A percentile compares a stretch with the other conserved stretches of the same genome.
These are phyloP conservation scores for Podaxis rugospora DNA, from an alignment of 768 basidiomycete genomes.

Conservation along the genomic window DNA sequence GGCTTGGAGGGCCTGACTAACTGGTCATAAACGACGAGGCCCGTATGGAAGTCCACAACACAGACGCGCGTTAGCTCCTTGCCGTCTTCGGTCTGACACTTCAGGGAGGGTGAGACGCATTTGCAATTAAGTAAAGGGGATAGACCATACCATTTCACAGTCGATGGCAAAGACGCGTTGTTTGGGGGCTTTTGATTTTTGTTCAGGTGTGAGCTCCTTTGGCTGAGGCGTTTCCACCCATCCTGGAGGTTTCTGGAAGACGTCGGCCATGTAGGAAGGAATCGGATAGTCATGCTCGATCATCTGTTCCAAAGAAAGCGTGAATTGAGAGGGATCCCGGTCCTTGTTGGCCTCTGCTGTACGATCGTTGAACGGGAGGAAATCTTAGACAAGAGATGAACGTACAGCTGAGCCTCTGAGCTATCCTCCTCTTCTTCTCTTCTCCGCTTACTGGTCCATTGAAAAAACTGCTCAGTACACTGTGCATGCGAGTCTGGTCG, in stretches of 20 bases:
- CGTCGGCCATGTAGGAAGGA: slow-evolving; percentile 78
- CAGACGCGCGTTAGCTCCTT: slow-evolving; percentile 86
- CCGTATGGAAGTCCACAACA: slow-evolving; percentile 72
- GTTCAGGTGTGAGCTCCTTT: neutral
- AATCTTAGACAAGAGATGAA: neutral
- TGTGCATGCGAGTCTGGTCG: slow-evolving; percentile 80
- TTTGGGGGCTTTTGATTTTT: slow-evolving; percentile 22
- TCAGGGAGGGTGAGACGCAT: neutral
- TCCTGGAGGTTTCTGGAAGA: slow-evolving; percentile 57
- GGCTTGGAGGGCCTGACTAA: slow-evolving; percentile 86
- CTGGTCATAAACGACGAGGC: slow-evolving; percentile 78
- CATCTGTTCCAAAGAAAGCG: slow-evolving; percentile 82
- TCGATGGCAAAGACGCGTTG: slow-evolving; percentile 79
- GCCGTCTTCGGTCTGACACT: slow-evolving; percentile 90
- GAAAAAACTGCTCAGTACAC: slow-evolving; percentile 80
- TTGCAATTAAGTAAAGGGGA: neutral
- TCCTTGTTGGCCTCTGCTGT: slow-evolving; percentile 59
- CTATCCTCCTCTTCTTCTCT: slow-evolving; percentile 68
- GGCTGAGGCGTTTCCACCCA: slow-evolving; percentile 82
- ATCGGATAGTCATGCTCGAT: slow-evolving; percentile 91
- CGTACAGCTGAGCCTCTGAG: slow-evolving; percentile 34
- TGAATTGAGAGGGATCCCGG: slow-evolving; percentile 58
- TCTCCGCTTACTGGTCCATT: slow-evolving; percentile 73
- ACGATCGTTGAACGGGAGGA: slow-evolving; percentile 9
- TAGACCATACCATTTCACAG: slow-evolving; percentile 87